Evolutionary conservation across 2,329 filamentous ascomycete species (phyloP).

Genomic region (Scolecobasidium constrictum): DNA sequence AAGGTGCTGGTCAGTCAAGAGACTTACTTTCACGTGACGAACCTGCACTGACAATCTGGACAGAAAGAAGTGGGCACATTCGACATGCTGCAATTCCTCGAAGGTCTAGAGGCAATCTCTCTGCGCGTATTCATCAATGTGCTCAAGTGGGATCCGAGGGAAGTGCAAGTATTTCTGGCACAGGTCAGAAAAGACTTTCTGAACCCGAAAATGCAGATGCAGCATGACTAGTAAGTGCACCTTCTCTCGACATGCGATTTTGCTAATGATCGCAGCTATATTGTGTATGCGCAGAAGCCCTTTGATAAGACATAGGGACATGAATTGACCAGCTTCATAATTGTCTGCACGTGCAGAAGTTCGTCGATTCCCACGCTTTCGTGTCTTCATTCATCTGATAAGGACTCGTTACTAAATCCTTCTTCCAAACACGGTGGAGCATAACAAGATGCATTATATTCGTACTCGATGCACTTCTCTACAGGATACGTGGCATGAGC

Average conservation of each 20-base stretch:
- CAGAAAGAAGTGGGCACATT: conserved; percentile 16
- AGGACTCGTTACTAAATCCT: no score
- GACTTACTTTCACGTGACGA: background rate
- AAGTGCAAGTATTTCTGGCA: conserved; percentile 17
- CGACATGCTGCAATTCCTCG: conserved; percentile 14
- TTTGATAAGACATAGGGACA: background rate
- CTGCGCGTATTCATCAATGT: conserved; percentile 16
- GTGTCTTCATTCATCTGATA: no score
- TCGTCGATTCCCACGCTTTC: no score
- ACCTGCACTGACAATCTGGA: background rate
- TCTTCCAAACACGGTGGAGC: no score
- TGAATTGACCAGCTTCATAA: no score
- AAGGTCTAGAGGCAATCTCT: conserved; percentile 19
- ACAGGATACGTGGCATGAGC: no score
- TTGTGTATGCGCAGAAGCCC: background rate
- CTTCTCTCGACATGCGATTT: background rate
- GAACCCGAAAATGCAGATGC: background rate
- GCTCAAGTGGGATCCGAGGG: conserved; percentile 17
- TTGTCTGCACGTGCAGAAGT: no score
- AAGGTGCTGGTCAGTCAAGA: conserved; percentile 12
- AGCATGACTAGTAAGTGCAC: background rate
- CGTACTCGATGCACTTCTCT: no score
- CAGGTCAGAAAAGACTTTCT: conserved; percentile 11
- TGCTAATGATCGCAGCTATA: background rate
- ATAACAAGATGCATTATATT: no score